Conservation (phyloP, 768 basidiomycete species). For the Glaciozyma antarctica region DNA sequence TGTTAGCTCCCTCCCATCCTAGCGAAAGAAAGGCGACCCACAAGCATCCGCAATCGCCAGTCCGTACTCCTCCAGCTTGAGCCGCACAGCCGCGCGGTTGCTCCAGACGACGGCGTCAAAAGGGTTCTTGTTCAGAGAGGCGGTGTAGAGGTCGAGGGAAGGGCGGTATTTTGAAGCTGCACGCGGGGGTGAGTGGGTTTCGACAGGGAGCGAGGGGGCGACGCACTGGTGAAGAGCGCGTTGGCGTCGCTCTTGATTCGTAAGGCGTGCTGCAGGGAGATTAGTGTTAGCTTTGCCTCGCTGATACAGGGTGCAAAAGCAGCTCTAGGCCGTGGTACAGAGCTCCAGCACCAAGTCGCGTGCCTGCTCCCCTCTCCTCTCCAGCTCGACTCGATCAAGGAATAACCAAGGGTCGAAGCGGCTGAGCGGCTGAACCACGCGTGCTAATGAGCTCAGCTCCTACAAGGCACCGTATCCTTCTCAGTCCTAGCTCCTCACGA, state of each 20-base stretch:
- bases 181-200: not conserved
- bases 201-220: not conserved
- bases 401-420: no score
- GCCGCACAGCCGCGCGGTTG: slow-evolving; percentile 83
- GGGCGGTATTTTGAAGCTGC: slow-evolving; percentile 62
- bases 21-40: slow-evolving; percentile 43
- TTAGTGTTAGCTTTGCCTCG: no score
- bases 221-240: slow-evolving; percentile 66
- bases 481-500: no score
- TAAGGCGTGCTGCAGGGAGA: slow-evolving; percentile 28
- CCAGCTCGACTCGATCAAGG: no score
- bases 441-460: no score
- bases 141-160: slow-evolving; percentile 69
- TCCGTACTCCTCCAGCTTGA: slow-evolving; percentile 85
- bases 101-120: slow-evolving; percentile 83
- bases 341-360: not conserved
- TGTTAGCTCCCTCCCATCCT: not conserved
- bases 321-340: no score
- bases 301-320: not conserved
- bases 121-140: slow-evolving; percentile 80
- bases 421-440: no score
- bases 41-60: slow-evolving; percentile 81
- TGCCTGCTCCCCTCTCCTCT: no score
- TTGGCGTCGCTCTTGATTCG: slow-evolving; percentile 74
- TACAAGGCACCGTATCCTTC: no score